A percentile compares a stretch with the other conserved stretches of the same genome.
Evolutionary conservation across 2,329 filamentous ascomycete species (phyloP).

Genomic region (Didymella exigua): DNA sequence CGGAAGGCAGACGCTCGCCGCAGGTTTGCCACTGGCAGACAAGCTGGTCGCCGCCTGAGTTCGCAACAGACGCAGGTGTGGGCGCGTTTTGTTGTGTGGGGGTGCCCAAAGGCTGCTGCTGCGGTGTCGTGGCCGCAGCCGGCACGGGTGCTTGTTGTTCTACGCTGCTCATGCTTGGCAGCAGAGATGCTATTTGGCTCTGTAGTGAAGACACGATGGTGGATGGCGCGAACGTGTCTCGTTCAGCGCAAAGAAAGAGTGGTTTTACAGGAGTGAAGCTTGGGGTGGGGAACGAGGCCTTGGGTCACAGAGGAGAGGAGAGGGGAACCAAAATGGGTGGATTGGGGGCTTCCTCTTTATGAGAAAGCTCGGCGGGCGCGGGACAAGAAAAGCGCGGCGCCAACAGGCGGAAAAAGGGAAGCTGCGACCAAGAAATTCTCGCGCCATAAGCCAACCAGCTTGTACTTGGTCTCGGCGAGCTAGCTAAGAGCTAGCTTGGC

Average conservation of each 20-base stretch:
- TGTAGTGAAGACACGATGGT: constrained; percentile 21
- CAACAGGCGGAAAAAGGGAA: too few species aligned
- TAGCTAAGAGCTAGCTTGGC: constrained; percentile 5
- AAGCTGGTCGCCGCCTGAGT: constrained; percentile 51
- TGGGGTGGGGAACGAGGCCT: constrained; percentile 9
- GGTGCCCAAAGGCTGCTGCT: constrained; percentile 40
- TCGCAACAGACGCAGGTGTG: constrained; percentile 37
- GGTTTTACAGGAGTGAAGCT: constrained; percentile 7
- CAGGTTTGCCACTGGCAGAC: constrained; percentile 68
- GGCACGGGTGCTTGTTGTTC: constrained; percentile 29
- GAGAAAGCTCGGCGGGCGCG: constrained; percentile 14
- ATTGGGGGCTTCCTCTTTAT: too few species aligned
- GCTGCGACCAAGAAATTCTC: too few species aligned
- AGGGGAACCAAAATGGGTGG: too few species aligned
- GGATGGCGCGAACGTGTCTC: constrained; percentile 19
- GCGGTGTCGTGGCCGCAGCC: constrained; percentile 35
- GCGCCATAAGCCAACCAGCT: too few species aligned
- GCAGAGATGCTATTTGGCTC: constrained; percentile 18
- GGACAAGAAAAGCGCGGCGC: too few species aligned
- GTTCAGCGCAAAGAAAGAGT: constrained; percentile 17
- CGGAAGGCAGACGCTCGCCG: constrained; percentile 62
- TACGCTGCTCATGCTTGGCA: constrained; percentile 25
- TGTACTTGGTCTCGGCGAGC: too few species aligned
- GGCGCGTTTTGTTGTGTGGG: constrained; percentile 43
- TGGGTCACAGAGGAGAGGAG: constrained; percentile 13